These are phyloP conservation scores for Brassica cretica DNA, from an alignment of 345 rosid species.

Conservation along the genomic window DNA sequence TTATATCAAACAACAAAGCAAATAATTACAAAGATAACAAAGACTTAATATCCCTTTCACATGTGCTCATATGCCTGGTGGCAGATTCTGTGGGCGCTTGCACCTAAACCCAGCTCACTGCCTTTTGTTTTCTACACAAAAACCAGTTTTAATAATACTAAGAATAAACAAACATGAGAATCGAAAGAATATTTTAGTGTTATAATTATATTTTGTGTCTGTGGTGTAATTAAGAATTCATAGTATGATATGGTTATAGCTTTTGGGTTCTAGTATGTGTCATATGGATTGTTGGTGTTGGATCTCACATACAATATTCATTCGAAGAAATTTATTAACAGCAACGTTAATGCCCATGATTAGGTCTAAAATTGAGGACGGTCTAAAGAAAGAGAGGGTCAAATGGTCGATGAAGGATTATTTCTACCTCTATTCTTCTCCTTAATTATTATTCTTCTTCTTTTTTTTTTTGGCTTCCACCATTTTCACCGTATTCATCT, in stretches of 20 bases:
- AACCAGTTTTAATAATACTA: background rate
- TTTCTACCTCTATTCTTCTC: background rate
- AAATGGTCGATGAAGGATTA: background rate
- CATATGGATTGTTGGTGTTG: background rate
- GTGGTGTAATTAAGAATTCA: background rate
- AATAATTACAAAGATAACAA: background rate
- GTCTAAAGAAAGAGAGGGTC: no score
- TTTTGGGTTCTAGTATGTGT: background rate
- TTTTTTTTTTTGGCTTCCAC: background rate
- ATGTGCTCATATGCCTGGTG: constrained; percentile 10
- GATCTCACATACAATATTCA: background rate
- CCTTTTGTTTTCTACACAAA: background rate
- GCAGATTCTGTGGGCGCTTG: constrained; percentile 17
- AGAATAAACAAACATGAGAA: background rate
- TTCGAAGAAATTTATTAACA: background rate
- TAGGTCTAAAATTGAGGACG: no score
- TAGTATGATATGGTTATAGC: background rate
- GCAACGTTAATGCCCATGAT: background rate
- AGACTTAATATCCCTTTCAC: background rate
- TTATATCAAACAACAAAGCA: background rate
- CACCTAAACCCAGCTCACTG: constrained; percentile 2
- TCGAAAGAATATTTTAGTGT: background rate
- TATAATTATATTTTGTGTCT: background rate
- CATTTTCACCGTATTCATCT: background rate
- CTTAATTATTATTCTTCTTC: background rate